phyloP scores from a whole-genome alignment of 345 rosid genomes.

The Populus ilicifolia region DNA sequence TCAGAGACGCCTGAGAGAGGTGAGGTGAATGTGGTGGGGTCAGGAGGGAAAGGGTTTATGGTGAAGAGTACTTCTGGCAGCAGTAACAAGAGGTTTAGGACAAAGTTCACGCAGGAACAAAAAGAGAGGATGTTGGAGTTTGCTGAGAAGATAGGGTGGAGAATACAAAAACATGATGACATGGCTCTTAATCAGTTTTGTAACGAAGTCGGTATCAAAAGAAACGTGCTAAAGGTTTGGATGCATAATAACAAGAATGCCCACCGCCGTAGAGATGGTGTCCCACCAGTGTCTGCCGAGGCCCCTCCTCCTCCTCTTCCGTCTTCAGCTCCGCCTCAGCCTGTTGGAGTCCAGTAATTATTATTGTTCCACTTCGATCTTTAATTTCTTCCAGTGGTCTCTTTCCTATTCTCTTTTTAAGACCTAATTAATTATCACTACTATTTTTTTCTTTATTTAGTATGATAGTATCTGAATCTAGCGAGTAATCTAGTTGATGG shows the following conservation, averaged over 20 bases:
- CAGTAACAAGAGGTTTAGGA: constrained; percentile 24
- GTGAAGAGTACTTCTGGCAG: not conserved
- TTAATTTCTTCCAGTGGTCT: not conserved
- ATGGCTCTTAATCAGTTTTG: constrained; percentile 18
- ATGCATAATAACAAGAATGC: constrained; percentile 27
- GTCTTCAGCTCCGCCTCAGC: not conserved
- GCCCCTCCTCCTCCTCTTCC: not conserved
- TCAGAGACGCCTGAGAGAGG: constrained; percentile 31
- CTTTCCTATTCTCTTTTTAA: not conserved
- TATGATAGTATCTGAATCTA: not conserved
- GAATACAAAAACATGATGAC: constrained; percentile 16
- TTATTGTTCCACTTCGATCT: not conserved
- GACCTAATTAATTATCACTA: not conserved
- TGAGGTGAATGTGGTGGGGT: constrained; percentile 8
- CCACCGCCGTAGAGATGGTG: constrained; percentile 10
- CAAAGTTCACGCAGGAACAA: constrained; percentile 25
- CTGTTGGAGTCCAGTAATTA: not conserved
- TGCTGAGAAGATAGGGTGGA: constrained; percentile 28
- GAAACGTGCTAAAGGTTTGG: constrained; percentile 28
- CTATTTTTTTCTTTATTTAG: not conserved
- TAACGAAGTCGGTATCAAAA: constrained; percentile 16
- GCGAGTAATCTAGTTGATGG: not conserved
- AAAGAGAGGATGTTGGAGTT: constrained; percentile 22
- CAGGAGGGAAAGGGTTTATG: not conserved
- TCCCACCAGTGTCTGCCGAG: not conserved